A percentile compares a stretch with the other conserved stretches of the same genome.
These are phyloP conservation scores for Astrephomene gubernaculifera DNA, from an alignment of 139 green algal genomes.

Conservation along the genomic window DNA sequence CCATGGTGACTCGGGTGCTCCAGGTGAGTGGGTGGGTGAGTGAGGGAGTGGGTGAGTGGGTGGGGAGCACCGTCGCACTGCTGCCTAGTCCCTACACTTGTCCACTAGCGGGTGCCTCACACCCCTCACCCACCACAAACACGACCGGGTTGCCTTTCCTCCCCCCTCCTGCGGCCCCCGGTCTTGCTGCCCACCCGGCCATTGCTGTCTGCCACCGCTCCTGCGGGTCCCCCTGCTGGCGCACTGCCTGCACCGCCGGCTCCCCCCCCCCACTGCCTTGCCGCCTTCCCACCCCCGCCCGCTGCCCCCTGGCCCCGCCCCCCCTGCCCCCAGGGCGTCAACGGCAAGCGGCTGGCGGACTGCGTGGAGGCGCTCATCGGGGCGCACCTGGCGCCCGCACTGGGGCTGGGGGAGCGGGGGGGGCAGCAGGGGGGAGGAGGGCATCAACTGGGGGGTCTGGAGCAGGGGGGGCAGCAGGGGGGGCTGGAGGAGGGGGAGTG, in stretches of 20 bases:
- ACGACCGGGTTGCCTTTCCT: background rate
- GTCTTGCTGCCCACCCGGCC: background rate
- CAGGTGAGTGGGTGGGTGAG: too few relatives aligned
- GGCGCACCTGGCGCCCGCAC: background rate
- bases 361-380: slow-evolving; percentile 39
- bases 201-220: background rate
- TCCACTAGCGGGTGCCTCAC: too few relatives aligned
- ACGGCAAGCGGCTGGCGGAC: slow-evolving; percentile 42
- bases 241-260: background rate
- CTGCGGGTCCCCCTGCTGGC: background rate
- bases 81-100: too few relatives aligned
- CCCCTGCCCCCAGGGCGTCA: slow-evolving; percentile 6
- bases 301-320: background rate
- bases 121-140: too few relatives aligned
- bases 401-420: background rate
- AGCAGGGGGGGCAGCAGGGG: background rate
- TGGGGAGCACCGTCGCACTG: too few relatives aligned
- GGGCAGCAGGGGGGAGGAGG: background rate
- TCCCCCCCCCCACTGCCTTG: background rate
- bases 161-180: background rate
- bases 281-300: background rate
- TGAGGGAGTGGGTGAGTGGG: too few relatives aligned
- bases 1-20: too few relatives aligned
- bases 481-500: background rate
- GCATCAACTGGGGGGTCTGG: too few relatives aligned